A percentile compares a stretch with the other conserved stretches of the same genome.
phyloP scores from a whole-genome alignment of 2,329 filamentous ascomycete species.

The Pyricularia grisea region DNA sequence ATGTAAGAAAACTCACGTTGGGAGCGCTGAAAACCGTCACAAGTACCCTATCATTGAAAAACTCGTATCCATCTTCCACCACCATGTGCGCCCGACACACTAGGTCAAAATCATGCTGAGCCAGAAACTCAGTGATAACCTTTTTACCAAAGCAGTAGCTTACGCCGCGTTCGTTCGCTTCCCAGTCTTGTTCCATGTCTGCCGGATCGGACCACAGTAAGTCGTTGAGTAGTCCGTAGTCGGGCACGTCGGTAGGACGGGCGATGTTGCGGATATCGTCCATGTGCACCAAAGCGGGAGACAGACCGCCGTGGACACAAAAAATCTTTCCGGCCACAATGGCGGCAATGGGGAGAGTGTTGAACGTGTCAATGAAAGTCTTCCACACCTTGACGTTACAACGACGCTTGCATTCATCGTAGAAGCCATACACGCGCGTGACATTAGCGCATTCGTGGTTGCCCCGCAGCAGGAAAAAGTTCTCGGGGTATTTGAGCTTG shows the following conservation, averaged over 20 bases:
- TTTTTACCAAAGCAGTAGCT: conserved; percentile 98
- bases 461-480: conserved; percentile 97
- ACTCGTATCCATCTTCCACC: conserved; percentile 98
- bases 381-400: conserved; percentile 99
- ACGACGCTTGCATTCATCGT: conserved; percentile 97
- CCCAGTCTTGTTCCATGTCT: conserved; percentile 96
- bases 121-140: conserved; percentile 91
- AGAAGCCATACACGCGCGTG: conserved; percentile 99
- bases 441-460: conserved; percentile 99
- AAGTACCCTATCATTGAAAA: conserved; percentile 96
- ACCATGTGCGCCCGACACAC: conserved; percentile 99
- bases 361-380: conserved; percentile 99
- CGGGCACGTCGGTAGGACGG: conserved; percentile 97
- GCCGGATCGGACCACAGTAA: conserved; percentile 97
- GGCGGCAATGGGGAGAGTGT: conserved; percentile 93
- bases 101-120: conserved; percentile 99
- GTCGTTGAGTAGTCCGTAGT: conserved; percentile 95
- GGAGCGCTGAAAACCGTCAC: conserved; percentile 97
- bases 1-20: conserved; percentile 64
- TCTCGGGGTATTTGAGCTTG: conserved; percentile 99
- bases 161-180: conserved; percentile 96
- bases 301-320: conserved; percentile 97
- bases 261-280: conserved; percentile 98
- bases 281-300: conserved; percentile 97
- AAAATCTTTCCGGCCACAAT: conserved; percentile 99